Evolutionary conservation across 495 filamentous ascomycete genomes (phyloP).

Genomic region (Talaromyces thailandensis): DNA sequence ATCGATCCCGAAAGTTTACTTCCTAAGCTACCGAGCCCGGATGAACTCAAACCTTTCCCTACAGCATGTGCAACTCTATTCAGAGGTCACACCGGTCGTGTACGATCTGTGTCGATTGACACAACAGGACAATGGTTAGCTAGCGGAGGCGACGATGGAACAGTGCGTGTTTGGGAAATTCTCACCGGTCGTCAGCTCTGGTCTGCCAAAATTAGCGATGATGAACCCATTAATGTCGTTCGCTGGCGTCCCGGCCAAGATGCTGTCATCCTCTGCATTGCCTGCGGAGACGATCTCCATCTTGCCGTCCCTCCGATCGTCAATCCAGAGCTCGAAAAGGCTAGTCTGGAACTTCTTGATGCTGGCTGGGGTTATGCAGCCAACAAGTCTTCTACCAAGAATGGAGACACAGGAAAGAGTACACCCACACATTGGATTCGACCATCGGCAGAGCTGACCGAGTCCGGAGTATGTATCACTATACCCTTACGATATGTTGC

Average conservation of each 20-base stretch:
- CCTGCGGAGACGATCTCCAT: conserved; percentile 76
- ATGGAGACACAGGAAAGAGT: conserved; percentile 55
- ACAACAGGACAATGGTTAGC: conserved; percentile 71
- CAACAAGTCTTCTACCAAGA: conserved; percentile 49
- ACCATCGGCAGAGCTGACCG: conserved; percentile 61
- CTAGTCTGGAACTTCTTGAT: conserved; percentile 67
- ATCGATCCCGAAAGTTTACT: conserved; percentile 91
- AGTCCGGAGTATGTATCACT: conserved; percentile 66
- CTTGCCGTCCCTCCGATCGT: conserved; percentile 67
- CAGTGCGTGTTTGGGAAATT: conserved; percentile 84
- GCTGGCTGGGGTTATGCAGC: conserved; percentile 87
- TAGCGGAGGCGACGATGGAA: conserved; percentile 91
- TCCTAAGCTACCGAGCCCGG: conserved; percentile 88
- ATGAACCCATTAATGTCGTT: conserved; percentile 79
- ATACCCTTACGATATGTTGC: conserved; percentile 71
- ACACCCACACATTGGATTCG: conserved; percentile 75
- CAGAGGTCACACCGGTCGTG: conserved; percentile 79
- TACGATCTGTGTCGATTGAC: conserved; percentile 72
- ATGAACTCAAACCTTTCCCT: conserved; percentile 89
- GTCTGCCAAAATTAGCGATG: conserved; percentile 67
- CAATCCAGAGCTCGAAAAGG: conserved; percentile 61
- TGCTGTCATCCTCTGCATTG: conserved; percentile 69
- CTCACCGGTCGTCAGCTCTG: conserved; percentile 80
- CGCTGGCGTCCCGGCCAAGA: conserved; percentile 86
- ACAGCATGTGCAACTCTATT: conserved; percentile 78